Evolutionary conservation across 2,329 filamentous ascomycete genomes (phyloP).

Genomic region (Esteya vermicola): DNA sequence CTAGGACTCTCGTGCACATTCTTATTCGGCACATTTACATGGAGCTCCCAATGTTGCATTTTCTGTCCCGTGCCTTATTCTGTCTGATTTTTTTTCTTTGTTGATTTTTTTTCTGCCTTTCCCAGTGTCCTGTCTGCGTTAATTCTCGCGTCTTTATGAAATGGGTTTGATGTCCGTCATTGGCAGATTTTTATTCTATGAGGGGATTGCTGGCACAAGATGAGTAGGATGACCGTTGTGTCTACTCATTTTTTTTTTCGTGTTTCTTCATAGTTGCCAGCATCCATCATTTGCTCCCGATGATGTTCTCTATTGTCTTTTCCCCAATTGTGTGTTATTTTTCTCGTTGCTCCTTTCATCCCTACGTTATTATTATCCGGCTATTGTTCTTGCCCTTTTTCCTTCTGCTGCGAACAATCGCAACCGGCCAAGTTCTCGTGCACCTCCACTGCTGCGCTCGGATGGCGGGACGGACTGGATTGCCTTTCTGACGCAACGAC

Average conservation of each 20-base stretch:
- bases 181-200: neutral
- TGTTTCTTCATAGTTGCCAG: neutral
- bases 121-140: conserved; percentile 7
- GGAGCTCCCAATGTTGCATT: neutral
- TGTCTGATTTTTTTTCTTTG: neutral
- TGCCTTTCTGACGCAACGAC: conserved; percentile 3
- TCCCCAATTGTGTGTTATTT: neutral
- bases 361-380: neutral
- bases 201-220: neutral
- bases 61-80: neutral
- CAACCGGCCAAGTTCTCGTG: neutral
- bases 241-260: neutral
- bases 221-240: neutral
- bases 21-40: neutral
- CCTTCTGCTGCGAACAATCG: conserved; percentile 1
- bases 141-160: conserved; percentile 1
- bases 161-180: neutral
- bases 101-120: conserved; percentile 3
- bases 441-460: neutral
- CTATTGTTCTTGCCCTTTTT: neutral
- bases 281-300: neutral
- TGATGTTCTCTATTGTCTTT: neutral
- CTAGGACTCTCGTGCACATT: too few relatives aligned
- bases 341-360: neutral
- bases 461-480: neutral